A percentile compares a stretch with the other conserved stretches of the same genome.
Conservation (phyloP, 352 stramenopile genomes). For the Blastocystis sp. region DNA sequence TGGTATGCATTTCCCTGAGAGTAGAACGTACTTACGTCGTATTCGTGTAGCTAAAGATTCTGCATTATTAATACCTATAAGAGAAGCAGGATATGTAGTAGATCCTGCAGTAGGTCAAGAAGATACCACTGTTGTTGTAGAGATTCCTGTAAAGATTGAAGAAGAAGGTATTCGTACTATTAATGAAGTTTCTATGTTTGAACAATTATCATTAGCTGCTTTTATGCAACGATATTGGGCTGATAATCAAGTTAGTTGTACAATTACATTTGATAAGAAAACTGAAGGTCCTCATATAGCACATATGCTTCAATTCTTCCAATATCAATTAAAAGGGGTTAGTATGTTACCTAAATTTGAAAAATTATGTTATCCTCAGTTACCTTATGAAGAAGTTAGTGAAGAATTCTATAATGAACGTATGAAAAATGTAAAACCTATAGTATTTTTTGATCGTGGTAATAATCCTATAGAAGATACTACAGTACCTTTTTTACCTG, state of each 20-base stretch:
- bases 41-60: slow-evolving; percentile 62
- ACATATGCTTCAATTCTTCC: slow-evolving; percentile 64
- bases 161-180: slow-evolving; percentile 63
- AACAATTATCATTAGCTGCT: slow-evolving; percentile 65
- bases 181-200: slow-evolving; percentile 61
- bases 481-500: too few species aligned
- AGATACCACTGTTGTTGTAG: slow-evolving; percentile 70
- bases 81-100: slow-evolving; percentile 55
- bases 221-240: slow-evolving; percentile 75
- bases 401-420: slow-evolving; percentile 48
- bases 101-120: slow-evolving; percentile 49
- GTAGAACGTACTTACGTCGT: slow-evolving; percentile 67
- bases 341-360: slow-evolving; percentile 59
- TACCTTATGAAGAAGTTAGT: slow-evolving; percentile 66
- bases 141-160: slow-evolving; percentile 65
- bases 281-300: slow-evolving; percentile 56
- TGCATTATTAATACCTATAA: slow-evolving; percentile 54
- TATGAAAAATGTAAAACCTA: slow-evolving; percentile 24
- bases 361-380: slow-evolving; percentile 62
- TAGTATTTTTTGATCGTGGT: slow-evolving; percentile 15
- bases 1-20: slow-evolving; percentile 74
- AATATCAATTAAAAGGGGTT: slow-evolving; percentile 77
- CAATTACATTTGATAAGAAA: slow-evolving; percentile 63
- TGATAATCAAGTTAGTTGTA: slow-evolving; percentile 74
- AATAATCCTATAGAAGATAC: background rate